phyloP scores from a whole-genome alignment of 257 asterid species.

The Scutellaria barbata region DNA sequence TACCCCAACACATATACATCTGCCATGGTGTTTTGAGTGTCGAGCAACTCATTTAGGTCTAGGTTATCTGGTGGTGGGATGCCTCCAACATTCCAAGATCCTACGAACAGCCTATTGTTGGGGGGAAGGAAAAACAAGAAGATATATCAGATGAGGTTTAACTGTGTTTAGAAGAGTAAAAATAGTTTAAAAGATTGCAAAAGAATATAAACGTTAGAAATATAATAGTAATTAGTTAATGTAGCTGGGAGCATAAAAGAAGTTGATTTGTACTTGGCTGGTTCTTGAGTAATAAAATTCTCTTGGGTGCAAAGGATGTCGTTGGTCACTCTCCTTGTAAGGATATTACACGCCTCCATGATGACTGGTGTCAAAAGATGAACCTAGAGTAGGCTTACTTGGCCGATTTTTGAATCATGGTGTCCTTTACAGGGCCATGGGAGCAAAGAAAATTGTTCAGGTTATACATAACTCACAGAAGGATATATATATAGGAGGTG shows the following conservation, averaged over 20 bases:
- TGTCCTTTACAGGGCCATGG: conserved; percentile 21
- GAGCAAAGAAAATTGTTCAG: conserved; percentile 29
- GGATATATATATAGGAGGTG: conserved; percentile 29
- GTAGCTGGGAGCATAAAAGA: conserved; percentile 20
- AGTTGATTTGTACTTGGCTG: conserved; percentile 37
- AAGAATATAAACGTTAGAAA: conserved; percentile 1
- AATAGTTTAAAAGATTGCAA: background rate
- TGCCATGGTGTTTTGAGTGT: conserved; percentile 45
- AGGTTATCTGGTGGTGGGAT: conserved; percentile 54
- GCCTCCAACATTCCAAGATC: conserved; percentile 80
- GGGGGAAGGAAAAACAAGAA: conserved; percentile 30
- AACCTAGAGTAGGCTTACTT: background rate
- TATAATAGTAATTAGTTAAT: conserved; percentile 20
- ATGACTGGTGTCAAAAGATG: conserved; percentile 25
- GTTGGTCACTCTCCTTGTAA: conserved; percentile 22
- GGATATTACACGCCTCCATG: conserved; percentile 41
- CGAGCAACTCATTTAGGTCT: conserved; percentile 55
- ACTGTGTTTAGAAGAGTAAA: conserved; percentile 8
- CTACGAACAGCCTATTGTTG: conserved; percentile 53
- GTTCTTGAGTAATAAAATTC: conserved; percentile 32
- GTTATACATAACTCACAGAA: conserved; percentile 18
- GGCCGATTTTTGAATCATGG: no score
- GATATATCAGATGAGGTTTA: conserved; percentile 30
- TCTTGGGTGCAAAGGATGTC: conserved; percentile 30
- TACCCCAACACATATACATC: conserved; percentile 74